These are phyloP conservation scores for Sporothrix curviconia DNA, from an alignment of 2,329 filamentous ascomycete genomes.

Conservation along the genomic window DNA sequence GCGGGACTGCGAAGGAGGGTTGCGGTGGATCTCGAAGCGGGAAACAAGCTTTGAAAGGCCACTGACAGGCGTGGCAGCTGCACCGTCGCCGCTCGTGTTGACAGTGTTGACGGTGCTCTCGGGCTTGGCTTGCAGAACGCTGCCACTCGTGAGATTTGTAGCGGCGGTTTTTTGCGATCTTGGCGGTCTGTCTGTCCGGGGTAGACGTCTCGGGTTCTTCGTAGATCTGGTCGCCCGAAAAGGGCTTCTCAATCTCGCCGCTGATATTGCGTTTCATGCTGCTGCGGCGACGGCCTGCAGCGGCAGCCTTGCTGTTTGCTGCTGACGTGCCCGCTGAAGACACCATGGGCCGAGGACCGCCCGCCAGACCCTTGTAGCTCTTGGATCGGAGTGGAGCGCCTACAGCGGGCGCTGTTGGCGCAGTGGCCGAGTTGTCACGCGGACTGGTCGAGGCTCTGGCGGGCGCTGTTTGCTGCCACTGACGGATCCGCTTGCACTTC, in stretches of 20 bases:
- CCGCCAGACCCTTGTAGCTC: conserved; percentile 35
- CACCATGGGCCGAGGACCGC: conserved; percentile 23
- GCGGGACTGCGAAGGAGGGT: conserved; percentile 74
- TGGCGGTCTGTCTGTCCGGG: conserved; percentile 18
- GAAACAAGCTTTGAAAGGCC: conserved; percentile 33
- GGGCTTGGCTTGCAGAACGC: conserved; percentile 45
- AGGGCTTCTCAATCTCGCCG: conserved; percentile 59
- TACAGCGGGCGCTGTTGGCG: not conserved
- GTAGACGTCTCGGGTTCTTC: conserved; percentile 66
- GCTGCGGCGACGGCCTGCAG: conserved; percentile 48
- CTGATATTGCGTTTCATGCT: conserved; percentile 65
- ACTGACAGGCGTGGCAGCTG: too few species aligned
- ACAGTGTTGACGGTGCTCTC: conserved; percentile 59
- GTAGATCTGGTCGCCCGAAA: conserved; percentile 76
- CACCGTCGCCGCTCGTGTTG: conserved; percentile 26
- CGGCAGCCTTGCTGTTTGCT: conserved; percentile 2
- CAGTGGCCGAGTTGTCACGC: not conserved
- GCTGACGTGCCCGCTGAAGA: conserved; percentile 24
- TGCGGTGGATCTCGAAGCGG: conserved; percentile 65
- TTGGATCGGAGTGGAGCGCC: conserved; percentile 25
- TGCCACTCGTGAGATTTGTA: not conserved
- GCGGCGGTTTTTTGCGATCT: too few species aligned
- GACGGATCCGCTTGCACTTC: conserved; percentile 23
- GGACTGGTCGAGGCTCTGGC: conserved; percentile 29
- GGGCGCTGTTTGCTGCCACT: conserved; percentile 22